phyloP scores from a whole-genome alignment of 352 stramenopile species.

The Globisporangium perplexum region DNA sequence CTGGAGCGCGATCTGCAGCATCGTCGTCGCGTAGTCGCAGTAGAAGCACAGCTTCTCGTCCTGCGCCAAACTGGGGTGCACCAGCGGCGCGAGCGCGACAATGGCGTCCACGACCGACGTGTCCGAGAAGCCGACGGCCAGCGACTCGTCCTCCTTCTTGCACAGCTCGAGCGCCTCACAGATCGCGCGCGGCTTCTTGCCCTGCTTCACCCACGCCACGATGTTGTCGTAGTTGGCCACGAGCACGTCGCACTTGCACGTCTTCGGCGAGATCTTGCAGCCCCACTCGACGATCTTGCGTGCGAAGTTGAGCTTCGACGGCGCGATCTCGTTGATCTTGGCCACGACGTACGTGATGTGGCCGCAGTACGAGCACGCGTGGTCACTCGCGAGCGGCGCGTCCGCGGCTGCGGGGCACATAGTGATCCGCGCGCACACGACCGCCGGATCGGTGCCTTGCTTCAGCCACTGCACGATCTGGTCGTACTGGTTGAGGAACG shows the following conservation, averaged over 20 bases:
- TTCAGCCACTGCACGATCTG: slow-evolving; percentile 75
- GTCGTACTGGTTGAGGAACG: slow-evolving; percentile 70
- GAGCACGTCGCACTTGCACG: slow-evolving; percentile 14
- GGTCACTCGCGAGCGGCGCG: not conserved
- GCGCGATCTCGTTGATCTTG: slow-evolving; percentile 7
- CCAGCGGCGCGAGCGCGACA: slow-evolving; percentile 16
- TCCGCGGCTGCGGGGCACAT: slow-evolving; percentile 42
- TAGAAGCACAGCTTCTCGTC: slow-evolving; percentile 44
- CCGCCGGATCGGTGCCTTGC: slow-evolving; percentile 51
- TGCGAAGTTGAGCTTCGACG: slow-evolving; percentile 6
- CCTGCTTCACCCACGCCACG: slow-evolving; percentile 31
- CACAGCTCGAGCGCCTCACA: slow-evolving; percentile 61
- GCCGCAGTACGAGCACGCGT: slow-evolving; percentile 11
- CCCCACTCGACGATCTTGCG: slow-evolving; percentile 4
- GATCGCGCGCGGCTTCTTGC: slow-evolving; percentile 58
- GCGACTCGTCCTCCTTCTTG: slow-evolving; percentile 4
- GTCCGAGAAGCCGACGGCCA: not conserved
- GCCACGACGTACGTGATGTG: slow-evolving; percentile 5
- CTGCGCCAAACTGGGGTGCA: slow-evolving; percentile 11
- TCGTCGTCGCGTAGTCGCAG: slow-evolving; percentile 53
- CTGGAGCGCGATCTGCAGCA: slow-evolving; percentile 50
- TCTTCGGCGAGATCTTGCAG: slow-evolving; percentile 9
- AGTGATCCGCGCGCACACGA: slow-evolving; percentile 47
- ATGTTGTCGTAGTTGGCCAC: slow-evolving; percentile 15
- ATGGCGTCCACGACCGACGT: slow-evolving; percentile 21